These are phyloP conservation scores for Mortierella sp. DNA, from an alignment of 371 early-diverging fungal species.

Conservation along the genomic window DNA sequence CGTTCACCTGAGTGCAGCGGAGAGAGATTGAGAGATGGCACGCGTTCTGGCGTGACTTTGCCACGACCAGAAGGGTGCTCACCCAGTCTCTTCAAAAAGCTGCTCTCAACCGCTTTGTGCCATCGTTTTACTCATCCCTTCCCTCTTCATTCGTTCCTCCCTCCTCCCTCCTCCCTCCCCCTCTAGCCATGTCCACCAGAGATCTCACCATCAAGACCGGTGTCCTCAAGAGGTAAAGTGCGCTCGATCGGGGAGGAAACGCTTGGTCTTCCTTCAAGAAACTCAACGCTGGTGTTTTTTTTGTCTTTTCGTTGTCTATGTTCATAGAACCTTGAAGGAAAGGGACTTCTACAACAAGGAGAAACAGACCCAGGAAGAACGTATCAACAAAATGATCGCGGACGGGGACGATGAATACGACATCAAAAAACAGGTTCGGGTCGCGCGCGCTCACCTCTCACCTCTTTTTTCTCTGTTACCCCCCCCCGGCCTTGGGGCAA, in stretches of 20 bases:
- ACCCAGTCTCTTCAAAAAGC: too few species aligned
- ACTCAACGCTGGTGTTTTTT: not conserved
- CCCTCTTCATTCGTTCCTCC: too few species aligned
- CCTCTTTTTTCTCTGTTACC: not conserved
- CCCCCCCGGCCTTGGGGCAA: too few species aligned
- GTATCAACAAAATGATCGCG: slow-evolving; percentile 42
- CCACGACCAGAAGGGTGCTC: too few species aligned
- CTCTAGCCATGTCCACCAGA: slow-evolving; percentile 35
- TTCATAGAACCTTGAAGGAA: slow-evolving; percentile 37
- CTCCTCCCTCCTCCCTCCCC: not conserved
- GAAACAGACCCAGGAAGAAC: slow-evolving; percentile 22
- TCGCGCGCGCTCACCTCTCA: not conserved
- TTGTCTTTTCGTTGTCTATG: not conserved
- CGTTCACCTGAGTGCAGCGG: too few species aligned
- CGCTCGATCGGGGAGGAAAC: too few species aligned
- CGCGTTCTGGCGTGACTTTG: too few species aligned
- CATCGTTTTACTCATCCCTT: too few species aligned
- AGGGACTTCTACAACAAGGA: slow-evolving; percentile 28
- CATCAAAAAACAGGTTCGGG: slow-evolving; percentile 55
- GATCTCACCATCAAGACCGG: slow-evolving; percentile 50
- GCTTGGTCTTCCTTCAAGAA: not conserved
- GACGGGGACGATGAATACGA: slow-evolving; percentile 46
- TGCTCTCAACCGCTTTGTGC: too few species aligned
- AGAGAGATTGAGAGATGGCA: too few species aligned
- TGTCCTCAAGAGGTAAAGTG: slow-evolving; percentile 49